These are phyloP conservation scores for Eragrostis nindensis DNA, from an alignment of 176 grass and related monocot species.

Conservation along the genomic window DNA sequence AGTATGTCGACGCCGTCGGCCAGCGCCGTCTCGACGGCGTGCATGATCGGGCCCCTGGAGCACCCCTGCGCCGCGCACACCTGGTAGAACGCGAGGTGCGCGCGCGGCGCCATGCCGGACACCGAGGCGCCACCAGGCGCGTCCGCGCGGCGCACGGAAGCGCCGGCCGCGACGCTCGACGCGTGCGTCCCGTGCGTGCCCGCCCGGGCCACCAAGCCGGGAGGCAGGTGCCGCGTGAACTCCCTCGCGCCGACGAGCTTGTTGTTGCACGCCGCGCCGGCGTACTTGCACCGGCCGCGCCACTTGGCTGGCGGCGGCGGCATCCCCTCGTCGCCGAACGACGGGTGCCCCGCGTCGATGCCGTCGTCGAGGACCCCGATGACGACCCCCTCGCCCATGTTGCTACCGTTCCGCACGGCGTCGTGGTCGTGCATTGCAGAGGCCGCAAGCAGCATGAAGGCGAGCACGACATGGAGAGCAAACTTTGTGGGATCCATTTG, in stretches of 20 bases:
- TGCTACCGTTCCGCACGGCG: constrained; percentile 45
- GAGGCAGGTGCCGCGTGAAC: constrained; percentile 37
- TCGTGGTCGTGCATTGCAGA: background rate
- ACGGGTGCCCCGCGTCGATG: constrained; percentile 69
- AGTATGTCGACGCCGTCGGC: constrained; percentile 75
- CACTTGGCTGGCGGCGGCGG: constrained; percentile 44
- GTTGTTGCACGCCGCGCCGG: constrained; percentile 61
- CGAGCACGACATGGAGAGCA: constrained; percentile 3
- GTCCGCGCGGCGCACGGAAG: constrained; percentile 35
- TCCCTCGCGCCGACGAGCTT: constrained; percentile 80
- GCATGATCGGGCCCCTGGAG: constrained; percentile 7
- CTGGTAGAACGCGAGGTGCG: constrained; percentile 71
- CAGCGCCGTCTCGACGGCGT: constrained; percentile 53
- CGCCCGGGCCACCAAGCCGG: constrained; percentile 3
- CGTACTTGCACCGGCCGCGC: constrained; percentile 39
- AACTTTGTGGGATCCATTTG: background rate
- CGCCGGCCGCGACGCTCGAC: constrained; percentile 54
- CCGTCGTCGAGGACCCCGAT: constrained; percentile 71
- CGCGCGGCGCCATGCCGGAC: constrained; percentile 64
- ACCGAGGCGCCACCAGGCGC: constrained; percentile 33
- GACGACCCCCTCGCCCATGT: constrained; percentile 71
- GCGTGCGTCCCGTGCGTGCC: constrained; percentile 59
- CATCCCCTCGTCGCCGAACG: constrained; percentile 59
- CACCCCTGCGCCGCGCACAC: constrained; percentile 48
- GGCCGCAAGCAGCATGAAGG: background rate